Evolutionary conservation across 1,284 basidiomycete genomes (phyloP), one percentile per base, ranked within the genome.

Genomic region (Wolfiporia cocos): DNA sequence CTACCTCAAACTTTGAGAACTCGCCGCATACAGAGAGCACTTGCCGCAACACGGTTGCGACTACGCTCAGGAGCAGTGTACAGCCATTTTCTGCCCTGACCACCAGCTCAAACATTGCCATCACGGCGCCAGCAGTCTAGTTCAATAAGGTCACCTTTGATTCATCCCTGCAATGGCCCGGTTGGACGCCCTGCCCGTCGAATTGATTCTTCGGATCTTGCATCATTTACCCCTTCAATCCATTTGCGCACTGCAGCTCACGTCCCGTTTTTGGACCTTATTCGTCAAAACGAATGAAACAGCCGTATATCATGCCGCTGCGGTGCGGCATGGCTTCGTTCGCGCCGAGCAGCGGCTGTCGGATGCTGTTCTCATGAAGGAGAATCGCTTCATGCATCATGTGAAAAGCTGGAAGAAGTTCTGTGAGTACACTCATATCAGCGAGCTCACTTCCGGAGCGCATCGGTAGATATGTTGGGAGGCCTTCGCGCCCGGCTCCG

Each of bases 361-460:
- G 20, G 63, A 69, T 29, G 61, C 66, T 0, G 49, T 52, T 9
- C 43, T 28, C 1, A 34, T 46, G 0, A 64, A 63, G 42, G 54
- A 62, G 26, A 48, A 56, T 23, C 53, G 61, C 41, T 58, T 62
- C 48, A 46, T 69, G 28, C 39, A 53, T 22, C 58, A 62, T 11
- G 59, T 69, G 2, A 43, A 43, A 0, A 56, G 57, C 42, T 86
- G 82, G 83, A 75, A 72, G 49, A 62, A 66, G 18, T 69, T 81
- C 33, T 85, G 83, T 85, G 55, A 54, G 75, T 66, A 9, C 22
- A 21, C 10, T 12, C 7, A 23, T 30, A 11, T 35, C 19, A 5
- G 7, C 17, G 9, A 23, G 12, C 19, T 18, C 5, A 20, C 39
- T 30, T 21, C 33, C 4, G 19, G 33, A 14, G 11, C 18, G 26